Base-by-base conservation (phyloP, 352 stramenopile genomes). In the Pythium aristosporum region DNA sequence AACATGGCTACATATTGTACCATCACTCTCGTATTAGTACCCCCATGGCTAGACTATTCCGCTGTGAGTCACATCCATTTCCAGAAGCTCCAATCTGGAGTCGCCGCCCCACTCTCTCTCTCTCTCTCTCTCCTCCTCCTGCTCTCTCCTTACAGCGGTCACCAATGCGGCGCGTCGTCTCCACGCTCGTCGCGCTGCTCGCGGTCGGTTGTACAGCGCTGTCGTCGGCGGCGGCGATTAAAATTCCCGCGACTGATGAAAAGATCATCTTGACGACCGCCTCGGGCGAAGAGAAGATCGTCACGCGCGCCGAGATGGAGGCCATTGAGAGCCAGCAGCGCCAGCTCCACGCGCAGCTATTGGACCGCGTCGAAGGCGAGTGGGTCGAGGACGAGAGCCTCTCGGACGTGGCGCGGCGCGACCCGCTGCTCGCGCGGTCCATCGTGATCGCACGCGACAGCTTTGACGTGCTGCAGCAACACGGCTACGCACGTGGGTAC, bases 401-500 rank as follows among this genome's bases (percentile, higher is more conserved):
- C 11, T 56, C 67, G 2, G 74, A 83, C n/a, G 66, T 87, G 16
- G 23, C 71, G 36, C 66, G 63, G 13, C 55, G 76, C 13, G 76
- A 91, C 53, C 80, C 80, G 25, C 36, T 63, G 50, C 76, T 91
- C 23, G 80, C 76, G 13, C 61, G 75, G 32, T 72, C 80, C 32
- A 88, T 89, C 32, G 63, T 63, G 20, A 21, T 88, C 39, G 71
- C 80, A 3, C 44, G 69, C 57, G 68, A 74, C 23, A 76, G 75
- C 34, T 88, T 91, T 48, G 55, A 36, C 23, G 77, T 80, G 63
- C 68, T 91, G 12, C 76, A 89, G 66, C 69, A 71, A 18, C 76
- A 82, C 59, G 80, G 82, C 8, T 87, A 88, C 61, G 82, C 82
- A 3, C 73, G 68, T 25, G 78, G 75, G 6, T 88, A 84, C 64